Conservation (phyloP, 441 rosid species). For the Melastoma candidum region DNA sequence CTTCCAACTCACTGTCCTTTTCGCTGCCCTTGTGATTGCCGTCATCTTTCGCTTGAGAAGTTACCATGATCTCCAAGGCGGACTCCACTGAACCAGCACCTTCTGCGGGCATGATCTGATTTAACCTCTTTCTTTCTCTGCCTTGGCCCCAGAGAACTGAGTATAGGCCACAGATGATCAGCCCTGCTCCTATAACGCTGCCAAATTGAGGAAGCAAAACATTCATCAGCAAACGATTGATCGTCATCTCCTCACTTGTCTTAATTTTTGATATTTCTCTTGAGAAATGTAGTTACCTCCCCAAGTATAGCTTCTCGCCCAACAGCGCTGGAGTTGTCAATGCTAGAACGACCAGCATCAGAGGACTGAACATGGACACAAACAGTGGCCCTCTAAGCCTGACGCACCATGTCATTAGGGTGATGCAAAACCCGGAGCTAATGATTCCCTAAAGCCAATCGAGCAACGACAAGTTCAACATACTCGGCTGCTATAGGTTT, state of each 20-base stretch:
- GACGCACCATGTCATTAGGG: slow-evolving; percentile 21
- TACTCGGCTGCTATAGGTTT: too few species aligned
- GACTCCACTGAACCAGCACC: background rate
- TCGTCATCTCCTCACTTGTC: background rate
- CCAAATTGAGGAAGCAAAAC: background rate
- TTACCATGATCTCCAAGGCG: background rate
- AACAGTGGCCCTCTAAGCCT: slow-evolving; percentile 23
- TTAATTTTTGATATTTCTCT: background rate
- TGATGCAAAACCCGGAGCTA: slow-evolving; percentile 10
- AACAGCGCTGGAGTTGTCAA: slow-evolving; percentile 16
- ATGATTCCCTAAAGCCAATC: slow-evolving; percentile 16
- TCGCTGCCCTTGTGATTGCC: too few species aligned
- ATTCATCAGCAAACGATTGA: background rate
- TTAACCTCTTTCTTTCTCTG: background rate
- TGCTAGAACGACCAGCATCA: slow-evolving; percentile 16
- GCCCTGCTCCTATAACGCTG: slow-evolving; percentile 22
- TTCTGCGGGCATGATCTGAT: background rate
- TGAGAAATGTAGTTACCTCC: slow-evolving; percentile 16
- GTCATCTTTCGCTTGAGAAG: background rate
- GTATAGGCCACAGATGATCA: slow-evolving; percentile 22
- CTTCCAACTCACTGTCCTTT: background rate
- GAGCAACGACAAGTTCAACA: too few species aligned
- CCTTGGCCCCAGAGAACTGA: slow-evolving; percentile 20
- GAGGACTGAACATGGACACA: slow-evolving; percentile 22
- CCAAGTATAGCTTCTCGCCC: slow-evolving; percentile 18